A percentile compares a stretch with the other conserved stretches of the same genome.
These are phyloP conservation scores for Ophiostoma sp. DNA, from an alignment of 2,329 filamentous ascomycete species.

Conservation along the genomic window DNA sequence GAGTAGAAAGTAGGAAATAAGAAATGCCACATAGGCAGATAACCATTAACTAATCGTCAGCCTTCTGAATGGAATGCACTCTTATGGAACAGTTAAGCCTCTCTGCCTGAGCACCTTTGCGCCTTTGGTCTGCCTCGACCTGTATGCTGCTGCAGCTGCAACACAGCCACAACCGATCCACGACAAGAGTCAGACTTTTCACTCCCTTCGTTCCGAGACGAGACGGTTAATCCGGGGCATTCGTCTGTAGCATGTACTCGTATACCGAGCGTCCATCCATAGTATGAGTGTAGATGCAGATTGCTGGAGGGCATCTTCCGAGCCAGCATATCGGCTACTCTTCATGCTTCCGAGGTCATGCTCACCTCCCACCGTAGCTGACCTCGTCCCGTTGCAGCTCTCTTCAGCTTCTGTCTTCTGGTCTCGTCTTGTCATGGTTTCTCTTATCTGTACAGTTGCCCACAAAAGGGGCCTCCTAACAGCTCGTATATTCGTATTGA, in stretches of 20 bases:
- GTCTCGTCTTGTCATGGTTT: too few relatives aligned
- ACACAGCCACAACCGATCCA: conserved; percentile 5
- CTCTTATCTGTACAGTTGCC: background rate
- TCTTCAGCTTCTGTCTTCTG: too few relatives aligned
- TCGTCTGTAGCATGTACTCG: too few relatives aligned
- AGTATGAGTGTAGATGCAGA: too few relatives aligned
- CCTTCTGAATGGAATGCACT: background rate
- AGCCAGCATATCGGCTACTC: too few relatives aligned
- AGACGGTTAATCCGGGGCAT: background rate
- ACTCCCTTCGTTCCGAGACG: background rate
- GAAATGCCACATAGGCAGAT: too few relatives aligned
- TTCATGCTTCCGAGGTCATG: too few relatives aligned
- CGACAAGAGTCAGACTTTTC: background rate
- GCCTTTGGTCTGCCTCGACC: background rate
- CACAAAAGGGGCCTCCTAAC: background rate
- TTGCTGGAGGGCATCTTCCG: too few relatives aligned
- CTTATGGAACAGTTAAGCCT: background rate
- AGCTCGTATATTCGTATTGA: background rate
- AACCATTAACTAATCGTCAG: background rate
- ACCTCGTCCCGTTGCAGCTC: too few relatives aligned
- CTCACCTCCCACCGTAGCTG: too few relatives aligned
- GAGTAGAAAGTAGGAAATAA: too few relatives aligned
- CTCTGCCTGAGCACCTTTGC: background rate
- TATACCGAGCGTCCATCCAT: too few relatives aligned
- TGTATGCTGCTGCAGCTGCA: background rate